Evolutionary conservation across 2,329 filamentous ascomycete species (phyloP), one percentile per base, ranked within the genome.

Genomic region (Macrophomina phaseolina): DNA sequence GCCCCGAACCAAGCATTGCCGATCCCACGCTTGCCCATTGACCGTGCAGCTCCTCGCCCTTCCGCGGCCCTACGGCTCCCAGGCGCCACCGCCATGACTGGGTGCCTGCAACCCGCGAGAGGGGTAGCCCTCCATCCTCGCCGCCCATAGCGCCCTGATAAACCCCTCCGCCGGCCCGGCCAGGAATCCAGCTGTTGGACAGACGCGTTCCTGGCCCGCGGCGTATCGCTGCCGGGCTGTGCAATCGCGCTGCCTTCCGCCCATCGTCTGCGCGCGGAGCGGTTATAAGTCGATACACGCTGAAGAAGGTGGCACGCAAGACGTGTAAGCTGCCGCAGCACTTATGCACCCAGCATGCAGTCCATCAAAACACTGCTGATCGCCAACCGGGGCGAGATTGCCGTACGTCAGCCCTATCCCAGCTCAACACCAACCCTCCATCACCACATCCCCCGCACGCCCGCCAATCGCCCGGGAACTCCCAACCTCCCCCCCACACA

Each of bases 331-430:
- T 18, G 9, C 55, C 4, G 55, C 60, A 34, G 11, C 42, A 14
- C 14, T 3, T n/a, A 52, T 18, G 61, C 46, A 34, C 18, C 3
- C 38, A 56, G 18, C 8, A 81, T 81, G 78, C 77, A 81, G 65
- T 79, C 75, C 32, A 70, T 87, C 40, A 84, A 83, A 71, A 84
- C 79, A 12, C 70, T 89, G 18, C 75, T 89, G 12, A 81, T 89
- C 56, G 86, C 86, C 9, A 89, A 89, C 73, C 80, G 87, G 53
- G 87, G 86, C 55, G 86, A 88, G 72, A 88, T 88, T 64, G 84
- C 85, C 2, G 79, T 81, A 46, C 45, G 56, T 58, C 40, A 18
- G 8, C n/a, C 34, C 14, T 11, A 14, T 9, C 53, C 34, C 52
- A 55, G 14, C 32, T 32, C 51, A 23, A 40, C 28, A 28, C 49